phyloP scores from a whole-genome alignment of 768 basidiomycete genomes.

The Rhizopogon vulgaris region DNA sequence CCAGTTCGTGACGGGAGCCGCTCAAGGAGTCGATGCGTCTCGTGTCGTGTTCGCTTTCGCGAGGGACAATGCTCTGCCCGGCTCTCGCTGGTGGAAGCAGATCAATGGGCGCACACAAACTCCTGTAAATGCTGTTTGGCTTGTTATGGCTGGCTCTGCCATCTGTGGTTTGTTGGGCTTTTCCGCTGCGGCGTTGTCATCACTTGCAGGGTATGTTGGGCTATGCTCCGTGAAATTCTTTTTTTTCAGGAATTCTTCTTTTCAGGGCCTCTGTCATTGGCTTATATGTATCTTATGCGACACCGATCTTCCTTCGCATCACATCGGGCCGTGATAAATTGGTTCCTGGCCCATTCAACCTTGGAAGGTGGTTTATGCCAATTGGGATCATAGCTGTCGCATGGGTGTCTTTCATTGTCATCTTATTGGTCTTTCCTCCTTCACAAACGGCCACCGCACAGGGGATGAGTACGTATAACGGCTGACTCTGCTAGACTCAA shows the following conservation, averaged over 20 bases:
- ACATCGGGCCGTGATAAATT: constrained; percentile 59
- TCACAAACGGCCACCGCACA: constrained; percentile 32
- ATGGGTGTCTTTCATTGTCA: constrained; percentile 59
- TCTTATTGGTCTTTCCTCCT: constrained; percentile 55
- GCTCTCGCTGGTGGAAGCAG: constrained; percentile 63
- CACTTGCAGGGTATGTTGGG: constrained; percentile 54
- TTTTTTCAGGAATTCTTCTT: background rate
- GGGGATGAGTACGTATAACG: constrained; percentile 50
- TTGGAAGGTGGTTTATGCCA: constrained; percentile 57
- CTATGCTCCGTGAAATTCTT: background rate
- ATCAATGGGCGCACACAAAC: constrained; percentile 57
- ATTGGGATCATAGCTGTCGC: constrained; percentile 55
- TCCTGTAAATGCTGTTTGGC: constrained; percentile 72
- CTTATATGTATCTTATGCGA: constrained; percentile 57
- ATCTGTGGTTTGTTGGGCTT: constrained; percentile 64
- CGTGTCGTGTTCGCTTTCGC: constrained; percentile 74
- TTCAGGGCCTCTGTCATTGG: constrained; percentile 66
- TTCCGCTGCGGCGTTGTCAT: constrained; percentile 54
- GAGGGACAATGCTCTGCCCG: constrained; percentile 67
- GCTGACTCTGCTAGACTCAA: background rate
- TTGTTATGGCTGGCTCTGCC: constrained; percentile 52
- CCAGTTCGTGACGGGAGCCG: constrained; percentile 68
- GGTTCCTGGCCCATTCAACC: constrained; percentile 51
- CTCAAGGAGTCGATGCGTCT: constrained; percentile 70
- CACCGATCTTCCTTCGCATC: constrained; percentile 65